Evolutionary conservation across 192 early-diverging fungal species (phyloP).

Genomic region (Phlyctochytrium planicorne): DNA sequence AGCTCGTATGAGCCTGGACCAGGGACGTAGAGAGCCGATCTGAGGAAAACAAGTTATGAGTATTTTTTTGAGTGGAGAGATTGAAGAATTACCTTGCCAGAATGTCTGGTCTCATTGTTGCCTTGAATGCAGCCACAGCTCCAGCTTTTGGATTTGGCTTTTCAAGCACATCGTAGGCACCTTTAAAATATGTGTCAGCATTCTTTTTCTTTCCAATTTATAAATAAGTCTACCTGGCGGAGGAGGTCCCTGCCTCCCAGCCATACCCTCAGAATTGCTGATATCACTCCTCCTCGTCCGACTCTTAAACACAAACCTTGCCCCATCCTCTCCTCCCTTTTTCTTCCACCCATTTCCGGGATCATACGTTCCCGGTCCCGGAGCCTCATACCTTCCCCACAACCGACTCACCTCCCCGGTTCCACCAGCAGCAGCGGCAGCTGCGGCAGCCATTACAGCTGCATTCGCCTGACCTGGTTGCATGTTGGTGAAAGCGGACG

Average conservation of each 20-base stretch:
- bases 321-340: constrained; percentile 17
- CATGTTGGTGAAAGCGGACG: too few relatives aligned
- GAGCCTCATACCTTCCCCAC: constrained; percentile 1
- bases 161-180: constrained; percentile 33
- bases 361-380: constrained; percentile 27
- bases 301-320: constrained; percentile 38
- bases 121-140: constrained; percentile 41
- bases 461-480: too few relatives aligned
- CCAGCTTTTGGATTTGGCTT: constrained; percentile 33
- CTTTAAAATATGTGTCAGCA: too few relatives aligned
- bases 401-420: background rate
- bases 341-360: background rate
- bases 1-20: constrained; percentile 34
- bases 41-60: constrained; percentile 4
- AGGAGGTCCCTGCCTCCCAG: constrained; percentile 39
- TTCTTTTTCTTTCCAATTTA: too few relatives aligned
- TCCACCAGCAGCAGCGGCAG: background rate
- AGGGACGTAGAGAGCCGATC: constrained; percentile 4
- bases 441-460: constrained; percentile 8
- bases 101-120: constrained; percentile 15
- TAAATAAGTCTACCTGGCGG: too few relatives aligned
- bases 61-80: background rate
- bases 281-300: constrained; percentile 34
- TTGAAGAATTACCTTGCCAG: constrained; percentile 5
- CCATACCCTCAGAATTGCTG: constrained; percentile 30